These are phyloP conservation scores for Xylaria sp. DNA, from an alignment of 2,329 filamentous ascomycete species.

Conservation along the genomic window DNA sequence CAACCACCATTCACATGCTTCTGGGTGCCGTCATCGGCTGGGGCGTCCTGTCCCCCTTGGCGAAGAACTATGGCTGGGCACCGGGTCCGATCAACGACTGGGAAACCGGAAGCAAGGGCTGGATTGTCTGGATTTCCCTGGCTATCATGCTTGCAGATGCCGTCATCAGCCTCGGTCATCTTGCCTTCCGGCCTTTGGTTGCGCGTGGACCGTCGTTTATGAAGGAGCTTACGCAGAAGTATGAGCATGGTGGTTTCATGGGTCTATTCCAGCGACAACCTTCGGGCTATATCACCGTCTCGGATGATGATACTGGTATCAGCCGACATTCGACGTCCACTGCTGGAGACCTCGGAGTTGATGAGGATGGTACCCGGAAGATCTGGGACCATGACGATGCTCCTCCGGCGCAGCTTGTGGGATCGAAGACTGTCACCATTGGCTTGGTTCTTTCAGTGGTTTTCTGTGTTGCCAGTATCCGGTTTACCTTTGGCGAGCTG, in stretches of 20 bases:
- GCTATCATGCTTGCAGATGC: constrained; percentile 97
- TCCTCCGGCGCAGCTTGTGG: constrained; percentile 75
- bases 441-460: constrained; percentile 70
- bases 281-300: constrained; percentile 25
- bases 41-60: constrained; percentile 83
- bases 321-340: constrained; percentile 13
- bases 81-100: constrained; percentile 81
- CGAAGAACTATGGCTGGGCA: constrained; percentile 83
- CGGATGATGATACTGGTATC: constrained; percentile 21
- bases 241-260: constrained; percentile 20
- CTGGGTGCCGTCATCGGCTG: constrained; percentile 84
- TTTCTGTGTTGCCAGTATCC: constrained; percentile 76
- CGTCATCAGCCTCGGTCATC: constrained; percentile 77
- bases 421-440: constrained; percentile 63
- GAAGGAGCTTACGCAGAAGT: constrained; percentile 19
- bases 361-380: constrained; percentile 25
- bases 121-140: constrained; percentile 96
- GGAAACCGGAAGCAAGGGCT: constrained; percentile 90
- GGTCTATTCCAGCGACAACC: constrained; percentile 23
- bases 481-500: constrained; percentile 74
- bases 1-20: constrained; percentile 93
- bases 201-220: constrained; percentile 35
- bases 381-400: constrained; percentile 65
- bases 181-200: constrained; percentile 61
- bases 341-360: not conserved